A percentile compares a stretch with the other conserved stretches of the same genome.
Evolutionary conservation across 768 basidiomycete genomes (phyloP).

Genomic region (Leccinum incarnatum): DNA sequence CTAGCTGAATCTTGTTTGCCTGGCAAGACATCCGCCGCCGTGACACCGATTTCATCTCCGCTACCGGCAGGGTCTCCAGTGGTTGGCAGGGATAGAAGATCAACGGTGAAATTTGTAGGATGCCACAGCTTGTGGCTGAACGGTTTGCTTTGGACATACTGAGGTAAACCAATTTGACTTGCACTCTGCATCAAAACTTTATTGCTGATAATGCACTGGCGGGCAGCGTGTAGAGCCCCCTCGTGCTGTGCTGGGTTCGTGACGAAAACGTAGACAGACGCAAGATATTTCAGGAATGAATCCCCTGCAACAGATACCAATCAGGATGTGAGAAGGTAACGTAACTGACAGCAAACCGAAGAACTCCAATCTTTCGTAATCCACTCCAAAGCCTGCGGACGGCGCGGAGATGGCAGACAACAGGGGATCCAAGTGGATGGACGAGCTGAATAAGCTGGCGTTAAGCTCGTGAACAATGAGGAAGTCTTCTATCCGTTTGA

Average conservation of each 20-base stretch:
- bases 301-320: conserved; percentile 48
- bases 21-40: conserved; percentile 6
- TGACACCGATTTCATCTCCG: conserved; percentile 31
- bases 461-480: conserved; percentile 80
- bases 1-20: conserved; percentile 10
- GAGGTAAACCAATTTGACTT: conserved; percentile 56
- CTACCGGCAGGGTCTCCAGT: conserved; percentile 21
- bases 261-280: conserved; percentile 72
- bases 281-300: conserved; percentile 77
- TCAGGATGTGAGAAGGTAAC: conserved; percentile 21
- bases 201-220: conserved; percentile 76
- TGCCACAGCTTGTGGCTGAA: conserved; percentile 67
- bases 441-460: conserved; percentile 57
- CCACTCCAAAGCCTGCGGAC: conserved; percentile 62
- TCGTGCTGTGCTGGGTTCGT: conserved; percentile 62
- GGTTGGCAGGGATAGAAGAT: conserved; percentile 19
- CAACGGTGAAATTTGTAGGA: conserved; percentile 44
- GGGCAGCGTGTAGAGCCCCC: conserved; percentile 61
- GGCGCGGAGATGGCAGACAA: conserved; percentile 68
- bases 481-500: conserved; percentile 67
- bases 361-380: conserved; percentile 85
- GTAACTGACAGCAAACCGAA: conserved; percentile 50
- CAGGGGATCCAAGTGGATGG: conserved; percentile 60
- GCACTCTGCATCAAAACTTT: conserved; percentile 57
- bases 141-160: conserved; percentile 70